Evolutionary conservation across 495 filamentous ascomycete genomes (phyloP), one percentile per base, ranked within the genome.

Genomic region (Penicillium goetzii): DNA sequence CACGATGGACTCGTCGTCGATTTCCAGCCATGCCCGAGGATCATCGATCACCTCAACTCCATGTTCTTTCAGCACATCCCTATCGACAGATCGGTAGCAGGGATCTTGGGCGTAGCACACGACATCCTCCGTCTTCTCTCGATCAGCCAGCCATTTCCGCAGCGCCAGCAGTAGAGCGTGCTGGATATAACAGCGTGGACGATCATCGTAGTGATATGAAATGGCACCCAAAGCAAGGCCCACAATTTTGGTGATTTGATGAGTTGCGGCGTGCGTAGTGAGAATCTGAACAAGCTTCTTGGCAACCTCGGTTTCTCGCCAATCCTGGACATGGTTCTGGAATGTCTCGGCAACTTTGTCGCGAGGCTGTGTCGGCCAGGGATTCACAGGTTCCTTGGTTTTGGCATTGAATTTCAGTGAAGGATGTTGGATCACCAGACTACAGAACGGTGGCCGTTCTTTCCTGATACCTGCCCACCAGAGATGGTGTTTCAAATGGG

Each of bases 81-180:
- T 62, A 32, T 78, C 74, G 0, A 54, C 12, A 4, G 41, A 36
- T 5, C 32, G 53, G 36, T 77, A 76, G 0, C 25, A 61, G 17
- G 74, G 73, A 30, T 78, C 76, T 49, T 78, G 76, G 9, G 65
- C 53, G 19, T 68, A 72, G 28, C 67, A 69, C 11, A 30, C n/a
- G 4, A 56, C 33, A 8, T 61, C 30, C 17, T 50, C 17, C 8
- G 12, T 25, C 2, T 21, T 0, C 5, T 64, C 51, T 21, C 56
- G 45, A 15, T 41, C 40, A 28, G 54, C 43, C 9, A 70, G 8
- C 65, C 62, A 70, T 6, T 68, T 52, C 5, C 52, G 58, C 4
- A 70, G 36, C 15, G 62, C 63, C 3, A 63, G 33, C 10, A 68
- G 30, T 1, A 70, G 14, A 3, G 59, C 61, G 56, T 70, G 68